Base-by-base conservation (phyloP, 257 asterid genomes). In the Ehretia macrophylla region DNA sequence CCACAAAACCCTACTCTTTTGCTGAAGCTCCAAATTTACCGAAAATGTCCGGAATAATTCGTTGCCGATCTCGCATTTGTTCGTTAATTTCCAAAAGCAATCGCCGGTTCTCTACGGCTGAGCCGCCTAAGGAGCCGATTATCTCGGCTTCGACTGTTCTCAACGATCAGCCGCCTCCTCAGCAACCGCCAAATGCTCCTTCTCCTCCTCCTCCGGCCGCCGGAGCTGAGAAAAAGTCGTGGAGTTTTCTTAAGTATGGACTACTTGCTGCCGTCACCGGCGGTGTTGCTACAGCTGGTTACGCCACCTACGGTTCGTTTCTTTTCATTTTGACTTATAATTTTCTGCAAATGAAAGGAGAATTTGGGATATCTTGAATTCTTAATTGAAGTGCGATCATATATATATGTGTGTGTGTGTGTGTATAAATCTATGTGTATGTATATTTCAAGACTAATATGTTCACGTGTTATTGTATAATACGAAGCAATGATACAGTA, bases 301-400 rank as follows among this genome's bases (percentile, higher is more conserved):
- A 82, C 66, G 95, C 92, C 50, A 63, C 95, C 23, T 83, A 84
- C 18, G 97, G 95, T 89, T 65, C 21, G 75, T 76, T 22, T 59
- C 51, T 21, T 46, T 42, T 54, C 13, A 50, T 56, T 20, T 39
- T 47, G 13, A 17, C 37, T 59, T 63, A 19, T 27, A 20, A 45
- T 17, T 20, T 56, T 46, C 38, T 38, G 44, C n/a, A n/a, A n/a
- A n/a, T n/a, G n/a, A n/a, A n/a, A n/a, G n/a, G n/a, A n/a, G n/a
- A n/a, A n/a, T n/a, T n/a, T n/a, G n/a, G n/a, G n/a, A n/a, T n/a
- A n/a, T n/a, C n/a, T n/a, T n/a, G n/a, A n/a, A n/a, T n/a, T n/a
- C n/a, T n/a, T n/a, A n/a, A n/a, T n/a, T n/a, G n/a, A n/a, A n/a
- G n/a, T n/a, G n/a, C n/a, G n/a, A n/a, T n/a, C n/a, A n/a, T n/a